Evolutionary conservation across 2,329 filamentous ascomycete species (phyloP).

Genomic region (Xylaria sp.): DNA sequence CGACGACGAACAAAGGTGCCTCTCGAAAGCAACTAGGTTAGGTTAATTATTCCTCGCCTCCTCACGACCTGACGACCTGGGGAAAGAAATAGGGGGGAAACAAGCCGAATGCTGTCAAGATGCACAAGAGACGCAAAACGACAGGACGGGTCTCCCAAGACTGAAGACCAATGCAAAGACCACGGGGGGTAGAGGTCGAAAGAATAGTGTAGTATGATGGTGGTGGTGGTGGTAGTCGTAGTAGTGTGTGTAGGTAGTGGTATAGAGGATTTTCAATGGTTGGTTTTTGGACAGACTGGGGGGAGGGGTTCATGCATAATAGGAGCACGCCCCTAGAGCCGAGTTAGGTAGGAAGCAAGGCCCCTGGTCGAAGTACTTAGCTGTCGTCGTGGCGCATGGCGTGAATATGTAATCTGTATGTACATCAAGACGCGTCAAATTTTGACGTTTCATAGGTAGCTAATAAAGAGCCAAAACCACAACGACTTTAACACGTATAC

Average conservation of each 20-base stretch:
- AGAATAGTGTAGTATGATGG: conserved; percentile 3
- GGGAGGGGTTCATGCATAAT: conserved; percentile 37
- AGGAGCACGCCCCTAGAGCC: conserved; percentile 28
- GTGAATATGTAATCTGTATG: neutral
- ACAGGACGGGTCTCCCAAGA: conserved; percentile 28
- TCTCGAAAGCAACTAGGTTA: conserved; percentile 14
- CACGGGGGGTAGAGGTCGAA: conserved; percentile 31
- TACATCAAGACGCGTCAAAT: conserved; percentile 17
- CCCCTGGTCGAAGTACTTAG: neutral
- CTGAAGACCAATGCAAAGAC: conserved; percentile 32
- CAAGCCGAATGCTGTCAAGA: conserved; percentile 31
- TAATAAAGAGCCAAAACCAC: neutral
- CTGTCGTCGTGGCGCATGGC: conserved; percentile 15
- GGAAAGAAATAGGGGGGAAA: conserved; percentile 34
- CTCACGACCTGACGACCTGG: conserved; percentile 18
- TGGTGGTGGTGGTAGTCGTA: neutral
- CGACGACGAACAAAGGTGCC: conserved; percentile 31
- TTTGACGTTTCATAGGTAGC: conserved; percentile 14
- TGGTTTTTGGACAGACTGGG: conserved; percentile 20
- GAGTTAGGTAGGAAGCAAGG: conserved; percentile 20
- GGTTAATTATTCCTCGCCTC: conserved; percentile 13
- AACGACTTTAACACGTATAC: neutral
- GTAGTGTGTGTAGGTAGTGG: neutral
- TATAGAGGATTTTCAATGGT: conserved; percentile 32
- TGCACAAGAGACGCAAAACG: conserved; percentile 31